Conservation (phyloP, 306 rosid genomes). For the Datisca glomerata region DNA sequence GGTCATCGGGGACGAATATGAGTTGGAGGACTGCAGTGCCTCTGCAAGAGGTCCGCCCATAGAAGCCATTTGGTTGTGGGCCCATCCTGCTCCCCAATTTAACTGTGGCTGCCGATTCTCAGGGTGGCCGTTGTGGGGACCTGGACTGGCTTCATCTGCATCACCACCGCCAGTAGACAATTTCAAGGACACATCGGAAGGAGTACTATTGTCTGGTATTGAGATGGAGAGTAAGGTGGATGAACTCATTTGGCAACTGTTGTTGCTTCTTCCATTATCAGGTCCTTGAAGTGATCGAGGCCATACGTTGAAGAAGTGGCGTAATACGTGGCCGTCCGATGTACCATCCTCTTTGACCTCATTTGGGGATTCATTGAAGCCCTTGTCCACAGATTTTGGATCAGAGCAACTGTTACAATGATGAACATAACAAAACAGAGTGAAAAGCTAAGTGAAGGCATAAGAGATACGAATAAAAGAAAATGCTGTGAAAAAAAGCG, state of each 20-base stretch:
- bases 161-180: conserved; percentile 57
- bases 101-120: conserved; percentile 34
- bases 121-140: conserved; percentile 24
- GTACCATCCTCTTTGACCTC: conserved; percentile 28
- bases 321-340: conserved; percentile 56
- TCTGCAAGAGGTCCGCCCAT: conserved; percentile 99
- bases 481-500: too few relatives aligned
- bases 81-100: conserved; percentile 71
- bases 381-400: conserved; percentile 30
- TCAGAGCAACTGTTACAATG: conserved; percentile 27
- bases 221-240: conserved; percentile 66
- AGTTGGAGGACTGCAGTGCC: conserved; percentile 65
- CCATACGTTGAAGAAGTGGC: conserved; percentile 96
- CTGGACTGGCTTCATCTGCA: conserved; percentile 11
- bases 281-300: conserved; percentile 57
- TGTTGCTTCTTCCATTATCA: conserved; percentile 26
- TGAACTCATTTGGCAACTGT: conserved; percentile 21
- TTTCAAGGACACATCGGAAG: conserved; percentile 71
- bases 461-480: too few relatives aligned
- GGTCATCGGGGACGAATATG: conserved; percentile 73
- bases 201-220: conserved; percentile 37
- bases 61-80: conserved; percentile 53
- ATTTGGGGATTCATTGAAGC: conserved; percentile 19
- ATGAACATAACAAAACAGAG: conserved; percentile 5
- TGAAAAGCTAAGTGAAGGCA: neutral